phyloP scores from a whole-genome alignment of 371 early-diverging fungal genomes.

The Mucor sp. region DNA sequence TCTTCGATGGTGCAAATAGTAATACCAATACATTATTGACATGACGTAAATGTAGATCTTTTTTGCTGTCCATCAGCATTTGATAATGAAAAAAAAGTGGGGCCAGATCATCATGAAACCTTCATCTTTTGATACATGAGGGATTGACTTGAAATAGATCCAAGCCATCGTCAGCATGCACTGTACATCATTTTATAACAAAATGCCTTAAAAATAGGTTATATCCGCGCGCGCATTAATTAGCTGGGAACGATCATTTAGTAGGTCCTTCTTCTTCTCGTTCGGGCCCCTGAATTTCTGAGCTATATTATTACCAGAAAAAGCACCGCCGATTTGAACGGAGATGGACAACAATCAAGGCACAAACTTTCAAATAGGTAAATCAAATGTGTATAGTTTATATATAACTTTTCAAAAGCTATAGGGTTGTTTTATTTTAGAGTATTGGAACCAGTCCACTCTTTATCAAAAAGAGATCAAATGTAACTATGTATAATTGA shows the following conservation, averaged over 20 bases:
- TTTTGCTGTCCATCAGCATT: too few relatives aligned
- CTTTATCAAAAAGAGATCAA: slow-evolving; percentile 10
- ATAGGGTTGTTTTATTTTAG: not conserved
- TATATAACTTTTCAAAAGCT: not conserved
- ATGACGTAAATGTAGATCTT: not conserved
- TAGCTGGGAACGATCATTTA: too few relatives aligned
- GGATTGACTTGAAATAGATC: too few relatives aligned
- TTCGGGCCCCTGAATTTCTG: too few relatives aligned
- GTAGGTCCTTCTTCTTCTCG: too few relatives aligned
- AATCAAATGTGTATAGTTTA: not conserved
- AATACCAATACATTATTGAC: too few relatives aligned
- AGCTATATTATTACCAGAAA: too few relatives aligned
- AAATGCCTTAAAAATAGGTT: too few relatives aligned
- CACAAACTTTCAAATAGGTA: not conserved
- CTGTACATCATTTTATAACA: too few relatives aligned
- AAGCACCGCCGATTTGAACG: not conserved
- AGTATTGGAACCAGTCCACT: not conserved
- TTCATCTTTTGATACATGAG: not conserved
- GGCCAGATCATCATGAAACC: not conserved
- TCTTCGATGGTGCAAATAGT: too few relatives aligned
- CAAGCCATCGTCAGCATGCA: too few relatives aligned
- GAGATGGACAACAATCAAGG: not conserved
- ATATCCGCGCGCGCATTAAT: too few relatives aligned
- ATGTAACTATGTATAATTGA: not conserved
- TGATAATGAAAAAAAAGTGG: not conserved